Conservation (phyloP, 345 rosid genomes). For the Cardamine resedifolia region DNA sequence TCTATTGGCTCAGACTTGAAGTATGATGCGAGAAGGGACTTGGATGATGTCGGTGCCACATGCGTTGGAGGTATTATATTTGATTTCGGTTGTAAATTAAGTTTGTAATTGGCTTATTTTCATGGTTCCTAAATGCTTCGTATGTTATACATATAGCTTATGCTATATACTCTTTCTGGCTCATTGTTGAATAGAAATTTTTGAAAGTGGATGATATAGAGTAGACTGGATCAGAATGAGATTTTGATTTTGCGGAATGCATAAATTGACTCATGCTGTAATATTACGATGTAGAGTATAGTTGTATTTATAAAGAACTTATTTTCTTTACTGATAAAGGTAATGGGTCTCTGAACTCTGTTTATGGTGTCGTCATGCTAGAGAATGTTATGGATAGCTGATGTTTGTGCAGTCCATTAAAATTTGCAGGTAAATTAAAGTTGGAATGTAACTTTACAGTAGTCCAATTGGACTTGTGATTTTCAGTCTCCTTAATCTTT, state of each 20-base stretch:
- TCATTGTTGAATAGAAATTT: constrained; percentile 7
- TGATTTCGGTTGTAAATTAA: constrained; percentile 6
- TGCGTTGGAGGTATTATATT: constrained; percentile 61
- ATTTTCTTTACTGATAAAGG: constrained; percentile 12
- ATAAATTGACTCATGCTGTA: constrained; percentile 6
- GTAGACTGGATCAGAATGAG: constrained; percentile 3
- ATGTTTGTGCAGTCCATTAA: constrained; percentile 28
- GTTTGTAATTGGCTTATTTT: constrained; percentile 4
- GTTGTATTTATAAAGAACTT: neutral
- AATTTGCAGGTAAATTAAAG: neutral
- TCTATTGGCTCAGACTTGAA: constrained; percentile 98
- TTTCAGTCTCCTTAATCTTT: constrained; percentile 7
- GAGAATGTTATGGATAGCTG: constrained; percentile 21
- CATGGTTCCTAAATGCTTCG: neutral
- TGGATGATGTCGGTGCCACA: constrained; percentile 93
- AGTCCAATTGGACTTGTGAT: neutral
- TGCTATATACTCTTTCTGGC: constrained; percentile 2
- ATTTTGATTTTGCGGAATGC: constrained; percentile 10
- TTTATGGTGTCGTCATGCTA: constrained; percentile 20
- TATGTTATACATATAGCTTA: constrained; percentile 14
- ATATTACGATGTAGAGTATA: constrained; percentile 1
- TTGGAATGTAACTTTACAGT: neutral
- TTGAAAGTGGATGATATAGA: constrained; percentile 19
- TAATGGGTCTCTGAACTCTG: constrained; percentile 6
- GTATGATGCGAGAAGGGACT: constrained; percentile 94